Evolutionary conservation across 1,139 yeast species (phyloP).

Genomic region (Scheffersomyces titani): DNA sequence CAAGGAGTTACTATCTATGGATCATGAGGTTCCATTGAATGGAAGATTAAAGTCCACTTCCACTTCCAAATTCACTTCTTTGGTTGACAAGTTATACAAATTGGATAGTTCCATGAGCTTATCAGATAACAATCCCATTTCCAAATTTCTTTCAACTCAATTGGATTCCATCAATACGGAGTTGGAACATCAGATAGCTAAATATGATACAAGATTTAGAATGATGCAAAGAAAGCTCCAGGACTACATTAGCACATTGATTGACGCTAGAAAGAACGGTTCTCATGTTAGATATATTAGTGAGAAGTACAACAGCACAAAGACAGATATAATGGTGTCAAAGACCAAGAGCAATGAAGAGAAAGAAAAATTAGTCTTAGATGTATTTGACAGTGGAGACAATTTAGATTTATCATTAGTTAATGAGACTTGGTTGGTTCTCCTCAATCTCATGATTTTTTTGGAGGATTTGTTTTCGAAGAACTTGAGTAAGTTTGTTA

Average conservation of each 20-base stretch:
- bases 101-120: slow-evolving; percentile 44
- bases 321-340: slow-evolving; percentile 35
- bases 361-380: slow-evolving; percentile 29
- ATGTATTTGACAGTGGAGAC: slow-evolving; percentile 40
- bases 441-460: slow-evolving; percentile 38
- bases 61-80: slow-evolving; percentile 47
- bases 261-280: slow-evolving; percentile 35
- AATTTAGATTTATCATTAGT: slow-evolving; percentile 45
- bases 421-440: slow-evolving; percentile 49
- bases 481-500: slow-evolving; percentile 36
- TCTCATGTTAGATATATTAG: slow-evolving; percentile 58
- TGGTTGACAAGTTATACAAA: slow-evolving; percentile 55
- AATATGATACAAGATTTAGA: slow-evolving; percentile 32
- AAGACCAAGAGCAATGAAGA: slow-evolving; percentile 26
- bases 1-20: slow-evolving; percentile 52
- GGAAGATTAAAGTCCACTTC: slow-evolving; percentile 4
- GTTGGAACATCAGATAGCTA: slow-evolving; percentile 36
- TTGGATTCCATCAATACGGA: slow-evolving; percentile 35
- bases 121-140: slow-evolving; percentile 62
- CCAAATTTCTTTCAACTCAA: slow-evolving; percentile 52
- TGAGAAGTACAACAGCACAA: slow-evolving; percentile 36
- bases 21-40: slow-evolving; percentile 28
- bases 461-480: slow-evolving; percentile 33
- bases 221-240: slow-evolving; percentile 43
- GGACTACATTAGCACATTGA: slow-evolving; percentile 38